Evolutionary conservation across 495 filamentous ascomycete genomes (phyloP).

Genomic region (Hyaloscypha bicolor): DNA sequence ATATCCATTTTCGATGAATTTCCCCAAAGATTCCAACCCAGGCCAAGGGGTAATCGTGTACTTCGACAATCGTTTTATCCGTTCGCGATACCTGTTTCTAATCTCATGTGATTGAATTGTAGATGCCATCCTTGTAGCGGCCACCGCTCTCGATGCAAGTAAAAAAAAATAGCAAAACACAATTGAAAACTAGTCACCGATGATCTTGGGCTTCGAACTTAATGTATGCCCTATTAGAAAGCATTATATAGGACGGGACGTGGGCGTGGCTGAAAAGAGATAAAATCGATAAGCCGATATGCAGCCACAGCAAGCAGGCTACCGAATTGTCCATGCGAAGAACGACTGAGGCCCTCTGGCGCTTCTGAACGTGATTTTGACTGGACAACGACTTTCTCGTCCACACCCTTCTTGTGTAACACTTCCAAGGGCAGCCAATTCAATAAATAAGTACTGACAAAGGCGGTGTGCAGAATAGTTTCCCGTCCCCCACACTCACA

Average conservation of each 20-base stretch:
- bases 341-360: too few species aligned
- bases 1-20: background rate
- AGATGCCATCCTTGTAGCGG: background rate
- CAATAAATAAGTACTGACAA: too few species aligned
- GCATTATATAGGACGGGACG: background rate
- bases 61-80: background rate
- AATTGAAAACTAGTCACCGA: background rate
- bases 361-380: background rate
- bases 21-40: background rate
- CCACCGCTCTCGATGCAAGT: background rate
- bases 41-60: slow-evolving; percentile 9
- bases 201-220: background rate
- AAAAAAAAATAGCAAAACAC: background rate
- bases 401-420: too few species aligned
- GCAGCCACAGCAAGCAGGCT: background rate
- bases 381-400: background rate
- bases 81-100: background rate
- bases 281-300: background rate
- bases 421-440: too few species aligned
- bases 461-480: too few species aligned
- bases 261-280: background rate
- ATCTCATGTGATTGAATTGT: background rate
- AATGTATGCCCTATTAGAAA: too few species aligned
- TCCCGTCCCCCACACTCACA: too few species aligned
- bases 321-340: background rate